Conservation (phyloP, 257 asterid species). For the Oldenlandia corymbosa region DNA sequence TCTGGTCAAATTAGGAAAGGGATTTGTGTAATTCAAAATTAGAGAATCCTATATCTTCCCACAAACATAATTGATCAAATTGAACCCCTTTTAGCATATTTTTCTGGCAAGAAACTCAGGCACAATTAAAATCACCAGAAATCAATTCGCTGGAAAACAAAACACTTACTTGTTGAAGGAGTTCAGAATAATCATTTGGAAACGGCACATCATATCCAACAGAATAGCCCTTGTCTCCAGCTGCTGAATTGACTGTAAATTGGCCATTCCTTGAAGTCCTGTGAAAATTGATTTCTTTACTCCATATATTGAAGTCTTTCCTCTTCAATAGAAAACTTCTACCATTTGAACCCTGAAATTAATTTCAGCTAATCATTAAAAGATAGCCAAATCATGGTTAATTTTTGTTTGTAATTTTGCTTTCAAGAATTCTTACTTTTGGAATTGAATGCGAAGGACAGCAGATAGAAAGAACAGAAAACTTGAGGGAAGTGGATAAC, state of each 20-base stretch:
- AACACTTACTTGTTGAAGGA: constrained; percentile 56
- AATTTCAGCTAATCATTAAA: constrained; percentile 1
- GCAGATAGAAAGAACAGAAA: constrained; percentile 26
- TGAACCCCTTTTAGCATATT: neutral
- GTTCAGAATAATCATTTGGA: constrained; percentile 68
- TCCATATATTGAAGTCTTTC: constrained; percentile 15
- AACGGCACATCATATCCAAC: constrained; percentile 47
- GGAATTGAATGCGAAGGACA: constrained; percentile 19
- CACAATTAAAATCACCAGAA: neutral
- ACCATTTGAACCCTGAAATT: constrained; percentile 32
- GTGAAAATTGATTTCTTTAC: constrained; percentile 10
- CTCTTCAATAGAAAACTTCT: constrained; percentile 25
- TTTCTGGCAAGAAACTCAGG: neutral
- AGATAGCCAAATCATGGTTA: neutral
- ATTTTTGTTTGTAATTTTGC: neutral
- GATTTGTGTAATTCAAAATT: too few species aligned
- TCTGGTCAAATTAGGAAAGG: too few species aligned
- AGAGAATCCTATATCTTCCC: neutral
- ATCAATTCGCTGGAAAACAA: neutral
- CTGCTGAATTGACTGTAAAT: constrained; percentile 28
- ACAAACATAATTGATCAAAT: neutral
- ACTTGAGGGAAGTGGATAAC: constrained; percentile 36
- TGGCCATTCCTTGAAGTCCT: constrained; percentile 29
- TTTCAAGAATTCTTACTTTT: constrained; percentile 11
- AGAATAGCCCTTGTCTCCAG: constrained; percentile 33